Conservation (phyloP, 129 eudicot species). For the Gnaphalium uliginosum region DNA sequence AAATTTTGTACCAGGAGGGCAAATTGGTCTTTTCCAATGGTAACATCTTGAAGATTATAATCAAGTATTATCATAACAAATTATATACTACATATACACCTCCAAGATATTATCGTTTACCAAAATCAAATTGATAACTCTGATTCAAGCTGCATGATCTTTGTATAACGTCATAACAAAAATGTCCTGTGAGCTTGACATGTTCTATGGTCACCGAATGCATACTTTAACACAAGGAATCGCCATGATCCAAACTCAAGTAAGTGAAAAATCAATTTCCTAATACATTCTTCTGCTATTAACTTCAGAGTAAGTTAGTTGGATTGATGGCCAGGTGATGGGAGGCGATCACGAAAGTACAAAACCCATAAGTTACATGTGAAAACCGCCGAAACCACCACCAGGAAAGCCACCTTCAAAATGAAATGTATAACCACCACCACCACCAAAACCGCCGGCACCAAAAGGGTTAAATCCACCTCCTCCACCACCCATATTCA, state of each 20-base stretch:
- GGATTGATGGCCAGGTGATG: conserved; percentile 19
- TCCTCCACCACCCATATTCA: conserved; percentile 80
- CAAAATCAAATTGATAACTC: neutral
- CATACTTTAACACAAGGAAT: conserved; percentile 30
- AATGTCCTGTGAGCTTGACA: conserved; percentile 26
- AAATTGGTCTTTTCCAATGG: neutral
- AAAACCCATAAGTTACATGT: conserved; percentile 45
- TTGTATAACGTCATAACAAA: conserved; percentile 27
- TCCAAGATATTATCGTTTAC: neutral
- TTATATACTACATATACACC: neutral
- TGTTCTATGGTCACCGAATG: conserved; percentile 11
- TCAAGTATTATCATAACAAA: neutral
- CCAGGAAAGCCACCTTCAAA: conserved; percentile 92
- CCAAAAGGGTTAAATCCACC: conserved; percentile 95
- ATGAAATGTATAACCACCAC: conserved; percentile 88
- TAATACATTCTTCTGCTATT: conserved; percentile 31
- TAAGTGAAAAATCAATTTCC: conserved; percentile 24
- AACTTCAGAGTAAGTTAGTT: conserved; percentile 19
- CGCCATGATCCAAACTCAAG: conserved; percentile 25
- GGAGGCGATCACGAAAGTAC: conserved; percentile 10
- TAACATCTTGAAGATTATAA: neutral
- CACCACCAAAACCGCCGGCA: conserved; percentile 95
- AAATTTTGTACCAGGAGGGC: neutral
- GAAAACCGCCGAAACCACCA: conserved; percentile 80
- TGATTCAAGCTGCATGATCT: neutral